These are phyloP conservation scores for Phaeosphaeria sp. DNA, from an alignment of 2,329 filamentous ascomycete species.

Conservation along the genomic window DNA sequence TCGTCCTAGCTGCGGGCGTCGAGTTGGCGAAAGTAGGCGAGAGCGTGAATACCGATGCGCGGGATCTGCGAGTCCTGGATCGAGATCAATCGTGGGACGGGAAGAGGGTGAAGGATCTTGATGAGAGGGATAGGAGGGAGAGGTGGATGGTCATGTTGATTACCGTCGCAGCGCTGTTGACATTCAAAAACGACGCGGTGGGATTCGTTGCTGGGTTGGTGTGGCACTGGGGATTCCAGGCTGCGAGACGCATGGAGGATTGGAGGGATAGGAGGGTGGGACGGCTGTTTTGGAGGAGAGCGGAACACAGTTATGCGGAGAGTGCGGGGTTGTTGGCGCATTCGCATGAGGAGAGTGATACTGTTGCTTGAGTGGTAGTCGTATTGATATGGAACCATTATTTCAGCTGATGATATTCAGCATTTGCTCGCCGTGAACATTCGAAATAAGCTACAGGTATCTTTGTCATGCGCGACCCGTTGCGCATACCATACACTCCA, in stretches of 20 bases:
- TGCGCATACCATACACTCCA: neutral
- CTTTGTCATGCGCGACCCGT: neutral
- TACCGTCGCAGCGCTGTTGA: conserved; percentile 80
- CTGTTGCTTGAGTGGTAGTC: conserved; percentile 27
- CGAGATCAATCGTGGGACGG: conserved; percentile 34
- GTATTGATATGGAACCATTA: neutral
- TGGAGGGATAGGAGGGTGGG: conserved; percentile 28
- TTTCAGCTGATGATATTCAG: neutral
- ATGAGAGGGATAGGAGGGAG: conserved; percentile 72
- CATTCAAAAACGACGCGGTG: conserved; percentile 88
- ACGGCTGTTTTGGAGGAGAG: conserved; percentile 33
- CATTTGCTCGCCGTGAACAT: neutral
- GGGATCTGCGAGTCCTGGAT: conserved; percentile 58
- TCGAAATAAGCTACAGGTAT: conserved; percentile 2
- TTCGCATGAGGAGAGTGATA: conserved; percentile 36
- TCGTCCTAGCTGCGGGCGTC: conserved; percentile 88
- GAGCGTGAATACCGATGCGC: conserved; percentile 78
- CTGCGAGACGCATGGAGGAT: conserved; percentile 29
- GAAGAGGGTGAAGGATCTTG: conserved; percentile 61
- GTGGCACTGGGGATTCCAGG: conserved; percentile 72
- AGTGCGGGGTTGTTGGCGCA: conserved; percentile 30
- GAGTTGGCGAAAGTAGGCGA: conserved; percentile 87
- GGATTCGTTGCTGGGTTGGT: conserved; percentile 84
- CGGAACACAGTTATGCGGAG: conserved; percentile 26
- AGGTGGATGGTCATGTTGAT: conserved; percentile 91